phyloP scores from a whole-genome alignment of 2,329 filamentous ascomycete genomes.

The Colletotrichum lini region DNA sequence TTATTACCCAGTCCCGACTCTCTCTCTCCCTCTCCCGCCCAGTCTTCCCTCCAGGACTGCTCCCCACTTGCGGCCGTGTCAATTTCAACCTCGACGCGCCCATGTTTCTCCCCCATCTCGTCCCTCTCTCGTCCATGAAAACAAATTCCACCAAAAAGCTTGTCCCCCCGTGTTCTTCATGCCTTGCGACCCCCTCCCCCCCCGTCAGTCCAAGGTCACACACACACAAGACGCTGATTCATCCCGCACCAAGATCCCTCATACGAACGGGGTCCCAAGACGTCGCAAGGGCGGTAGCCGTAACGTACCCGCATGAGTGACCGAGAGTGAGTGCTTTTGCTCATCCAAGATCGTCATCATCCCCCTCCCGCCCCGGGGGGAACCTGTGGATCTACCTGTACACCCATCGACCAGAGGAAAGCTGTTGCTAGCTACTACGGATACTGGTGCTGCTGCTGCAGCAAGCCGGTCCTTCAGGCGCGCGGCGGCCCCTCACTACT shows the following conservation, averaged over 20 bases:
- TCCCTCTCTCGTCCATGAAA: constrained; percentile 3
- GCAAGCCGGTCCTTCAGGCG: too few species aligned
- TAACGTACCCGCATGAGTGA: too few species aligned
- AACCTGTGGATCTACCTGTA: constrained; percentile 32
- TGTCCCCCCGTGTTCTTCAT: neutral
- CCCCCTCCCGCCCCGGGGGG: neutral
- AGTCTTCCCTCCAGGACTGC: neutral
- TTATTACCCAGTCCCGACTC: neutral
- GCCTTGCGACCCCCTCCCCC: neutral
- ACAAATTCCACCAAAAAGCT: constrained; percentile 2
- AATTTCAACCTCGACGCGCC: constrained; percentile 36
- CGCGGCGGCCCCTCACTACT: constrained; percentile 10
- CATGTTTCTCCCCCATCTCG: constrained; percentile 18
- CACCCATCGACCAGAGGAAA: constrained; percentile 25
- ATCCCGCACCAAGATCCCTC: too few species aligned
- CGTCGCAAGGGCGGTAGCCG: too few species aligned
- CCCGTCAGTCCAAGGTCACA: neutral
- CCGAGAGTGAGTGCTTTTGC: too few species aligned
- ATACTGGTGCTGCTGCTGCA: too few species aligned
- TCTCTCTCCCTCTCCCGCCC: neutral
- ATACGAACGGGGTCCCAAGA: too few species aligned
- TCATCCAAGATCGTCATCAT: neutral
- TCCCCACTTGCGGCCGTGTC: constrained; percentile 26
- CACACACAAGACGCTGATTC: neutral
- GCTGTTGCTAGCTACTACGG: too few species aligned